Base-by-base conservation (phyloP, 371 early-diverging fungal genomes). In the Mortierella sp. region DNA sequence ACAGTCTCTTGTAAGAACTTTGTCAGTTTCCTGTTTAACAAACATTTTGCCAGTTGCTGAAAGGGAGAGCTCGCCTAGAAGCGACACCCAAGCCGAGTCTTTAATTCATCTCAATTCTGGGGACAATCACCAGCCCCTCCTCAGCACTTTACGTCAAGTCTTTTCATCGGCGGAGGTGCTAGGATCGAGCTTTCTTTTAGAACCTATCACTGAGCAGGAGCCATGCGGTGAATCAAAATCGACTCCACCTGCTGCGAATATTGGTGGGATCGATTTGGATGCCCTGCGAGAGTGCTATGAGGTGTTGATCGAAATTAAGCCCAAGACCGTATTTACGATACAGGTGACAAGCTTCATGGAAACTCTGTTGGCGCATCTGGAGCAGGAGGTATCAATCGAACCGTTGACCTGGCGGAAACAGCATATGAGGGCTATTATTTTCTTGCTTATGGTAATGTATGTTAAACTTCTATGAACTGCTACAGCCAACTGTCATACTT, bases 311-410 rank as follows among this genome's bases (percentile, higher is more conserved):
- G 76, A 70, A 37, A 62, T 75, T 18, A 80, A 83, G 58, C 88
- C 88, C 4, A 48, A 69, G 23, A 83, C 86, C 1, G 70, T 83
- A 7, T 86, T 88, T 72, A 64, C 75, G 7, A 70, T 76, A 43
- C 80, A 84, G 2, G 73, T 89, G 25, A 76, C 82, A 57, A 86
- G 85, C 62, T 86, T 87, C 1, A 68, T 86, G 19, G 91, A 90
- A 72, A 71, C 87, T 28, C 68, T 87, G 19, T 70, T 89, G 19
- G 86, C 91, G 11, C 74, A 82, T 26, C 62, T 90, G 48, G 75
- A 83, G 43, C 50, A 88, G 53, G 86, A 90, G 60, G 28, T 80
- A 51, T 37, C 37, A 3, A 37, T 37, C 37, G 9, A 9, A 37
- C 9, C 37, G 5, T 65, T 60, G 43, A 44, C 46, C 16, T 77